Conservation (phyloP, 768 basidiomycete species). For the Brasilioporus rufonigricans region DNA sequence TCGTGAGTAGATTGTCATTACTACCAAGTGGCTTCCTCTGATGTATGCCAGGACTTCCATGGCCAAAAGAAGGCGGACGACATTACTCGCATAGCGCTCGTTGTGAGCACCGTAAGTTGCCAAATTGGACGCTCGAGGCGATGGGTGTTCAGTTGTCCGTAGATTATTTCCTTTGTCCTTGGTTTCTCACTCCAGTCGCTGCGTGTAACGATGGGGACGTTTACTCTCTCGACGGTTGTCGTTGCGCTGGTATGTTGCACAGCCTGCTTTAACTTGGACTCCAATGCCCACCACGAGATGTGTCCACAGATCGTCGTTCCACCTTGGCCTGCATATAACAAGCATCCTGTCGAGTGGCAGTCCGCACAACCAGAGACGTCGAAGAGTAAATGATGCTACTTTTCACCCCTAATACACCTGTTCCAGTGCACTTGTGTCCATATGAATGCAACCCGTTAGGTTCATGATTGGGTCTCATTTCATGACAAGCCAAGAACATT, state of each 20-base stretch:
- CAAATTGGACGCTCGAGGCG: neutral
- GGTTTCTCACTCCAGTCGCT: constrained; percentile 31
- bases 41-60: constrained; percentile 29
- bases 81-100: constrained; percentile 22
- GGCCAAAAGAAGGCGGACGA: constrained; percentile 28
- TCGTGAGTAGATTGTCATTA: constrained; percentile 16
- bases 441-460: neutral
- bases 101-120: constrained; percentile 24
- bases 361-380: constrained; percentile 18
- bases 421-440: no score
- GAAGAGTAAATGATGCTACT: constrained; percentile 18
- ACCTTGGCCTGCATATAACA: constrained; percentile 55
- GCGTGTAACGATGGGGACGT: constrained; percentile 23
- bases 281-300: constrained; percentile 1
- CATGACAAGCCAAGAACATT: no score
- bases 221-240: constrained; percentile 18
- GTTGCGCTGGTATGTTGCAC: constrained; percentile 20
- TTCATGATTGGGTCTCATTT: neutral
- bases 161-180: constrained; percentile 30
- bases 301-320: constrained; percentile 54
- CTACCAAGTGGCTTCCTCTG: neutral
- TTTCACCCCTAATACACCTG: neutral
- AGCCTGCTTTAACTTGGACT: no score
- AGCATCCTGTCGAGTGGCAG: constrained; percentile 23
- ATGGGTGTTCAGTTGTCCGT: neutral